Evolutionary conservation across 140 eudicot genomes (phyloP), one percentile per base, ranked within the genome.

Genomic region (Erigeron philadelphicus): DNA sequence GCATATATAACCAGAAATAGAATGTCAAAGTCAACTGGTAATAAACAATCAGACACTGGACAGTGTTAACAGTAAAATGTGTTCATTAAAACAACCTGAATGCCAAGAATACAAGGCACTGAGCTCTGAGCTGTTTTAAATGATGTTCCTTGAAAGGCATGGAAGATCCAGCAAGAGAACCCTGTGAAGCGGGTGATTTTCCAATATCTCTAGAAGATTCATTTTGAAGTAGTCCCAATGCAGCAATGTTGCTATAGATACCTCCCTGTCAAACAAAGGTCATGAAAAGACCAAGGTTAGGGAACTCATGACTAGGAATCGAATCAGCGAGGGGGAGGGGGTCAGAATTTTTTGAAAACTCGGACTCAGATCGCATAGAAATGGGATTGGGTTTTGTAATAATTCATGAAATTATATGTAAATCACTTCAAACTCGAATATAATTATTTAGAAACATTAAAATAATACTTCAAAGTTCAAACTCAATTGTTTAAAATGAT

Each of bases 91-190:
- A 70, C 43, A 63, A 93, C 99, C 99, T 85, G 78, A 94, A 87
- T 18, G 99, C 96, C 81, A 94, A 82, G 82, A 86, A 89, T 48
- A 94, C 99, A 72, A 89, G 95, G 72, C 99, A 94, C 76, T 94
- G 99, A 50, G 99, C 99, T 79, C 99, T 87, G 66, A 94, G 95
- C 72, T 94, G 99, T 68, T 89, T 94, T 47, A 94, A 62, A 72
- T 94, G 99, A 53, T 94, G 95, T 69, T 94, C 99, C 75, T 93
- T 89, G 54, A 93, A 93, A 72, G 94, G 98, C 81, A 80, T 74
- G 75, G 80, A 67, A 64, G 83, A 58, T 11, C 81, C 79, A 70
- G 55, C 75, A 54, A 66, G 52, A 50, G 89, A 50, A 66, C 83
- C 81, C 63, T 71, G 91, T 45, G 78, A 25, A 41, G 76, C 77